phyloP scores from a whole-genome alignment of 2,329 filamentous ascomycete species.

The Arthrocladium fulminans region DNA sequence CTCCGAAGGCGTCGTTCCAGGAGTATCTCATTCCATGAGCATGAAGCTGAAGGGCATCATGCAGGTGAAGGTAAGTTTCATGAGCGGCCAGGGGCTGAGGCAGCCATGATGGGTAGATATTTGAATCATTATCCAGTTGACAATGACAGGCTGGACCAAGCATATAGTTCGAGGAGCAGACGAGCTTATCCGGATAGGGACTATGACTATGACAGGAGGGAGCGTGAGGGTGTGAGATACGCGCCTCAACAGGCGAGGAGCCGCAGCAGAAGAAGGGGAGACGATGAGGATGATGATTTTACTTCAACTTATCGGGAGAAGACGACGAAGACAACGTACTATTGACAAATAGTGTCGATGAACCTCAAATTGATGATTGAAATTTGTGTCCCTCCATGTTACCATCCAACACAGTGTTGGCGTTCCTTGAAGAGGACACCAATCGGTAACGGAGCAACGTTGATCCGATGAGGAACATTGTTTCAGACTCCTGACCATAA shows the following conservation, averaged over 20 bases:
- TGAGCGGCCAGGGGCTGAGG: slow-evolving; percentile 4
- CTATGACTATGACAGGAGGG: not conserved
- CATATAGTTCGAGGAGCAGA: not conserved
- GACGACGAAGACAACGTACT: not conserved
- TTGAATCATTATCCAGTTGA: not conserved
- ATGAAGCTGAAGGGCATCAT: not conserved
- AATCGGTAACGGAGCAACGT: too few relatives aligned
- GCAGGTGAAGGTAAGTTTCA: slow-evolving; percentile 1
- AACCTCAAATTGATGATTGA: too few relatives aligned
- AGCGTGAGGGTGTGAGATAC: not conserved
- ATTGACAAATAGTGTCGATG: not conserved
- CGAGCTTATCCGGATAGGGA: not conserved
- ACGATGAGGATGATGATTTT: slow-evolving; percentile 3
- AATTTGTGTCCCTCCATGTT: not conserved
- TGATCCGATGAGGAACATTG: not conserved
- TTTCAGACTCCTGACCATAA: not conserved
- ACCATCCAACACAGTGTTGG: not conserved
- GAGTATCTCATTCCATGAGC: slow-evolving; percentile 1
- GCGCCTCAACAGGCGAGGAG: not conserved
- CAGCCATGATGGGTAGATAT: slow-evolving; percentile 4
- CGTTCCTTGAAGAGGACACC: too few relatives aligned
- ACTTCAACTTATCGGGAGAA: not conserved
- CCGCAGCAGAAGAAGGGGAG: not conserved
- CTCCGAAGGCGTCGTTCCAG: not conserved
- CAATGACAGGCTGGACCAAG: not conserved